Evolutionary conservation across 495 filamentous ascomycete species (phyloP), one percentile per base, ranked within the genome.

Genomic region (Lophiostoma macrostomum): DNA sequence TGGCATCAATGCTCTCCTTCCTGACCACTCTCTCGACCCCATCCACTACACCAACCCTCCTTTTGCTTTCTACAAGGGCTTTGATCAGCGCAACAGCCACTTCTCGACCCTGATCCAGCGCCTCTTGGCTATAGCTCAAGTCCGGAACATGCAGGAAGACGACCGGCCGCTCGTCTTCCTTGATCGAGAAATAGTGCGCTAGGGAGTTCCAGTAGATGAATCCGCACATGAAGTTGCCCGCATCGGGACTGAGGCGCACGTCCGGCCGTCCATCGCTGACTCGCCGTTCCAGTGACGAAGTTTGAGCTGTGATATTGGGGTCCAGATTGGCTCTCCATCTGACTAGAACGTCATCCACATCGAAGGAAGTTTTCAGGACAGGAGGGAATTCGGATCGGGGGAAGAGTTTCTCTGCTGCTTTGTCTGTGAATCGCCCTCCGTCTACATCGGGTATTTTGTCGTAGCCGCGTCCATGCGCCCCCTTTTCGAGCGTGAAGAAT

Each of bases 151-250:
- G 90, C 47, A 91, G 69, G 64, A 95, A 95, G 23, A 85, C 65
- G 13, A 90, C 82, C 73, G 73, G 40, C 74, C 70, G 30, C 3
- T 44, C 28, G 7, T 42, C 41, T 13, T 46, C 14, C 45, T 50
- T n/a, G 49, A 64, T 16, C 5, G 14, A 1, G 28, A 72, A 67
- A 31, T 61, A 68, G 42, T 64, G 66, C 16, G 83, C 76, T 65
- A 95, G 61, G 55, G 80, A 87, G 5, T 84, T 84, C 70, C 83
- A 94, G 68, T 87, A 93, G 40, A 86, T 90, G 64, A 90, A 95
- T 60, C 91, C 90, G 66, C 90, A 95, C 13, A 91, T 72, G 63
- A 85, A 95, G 36, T 80, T 83, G 0, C 90, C 89, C 0, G 89
- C 85, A 63, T 94, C 85, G 35, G 84, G 70, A 5, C 80, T 74